Evolutionary conservation across 1,284 basidiomycete species (phyloP).

Genomic region (Meripilus lineatus): DNA sequence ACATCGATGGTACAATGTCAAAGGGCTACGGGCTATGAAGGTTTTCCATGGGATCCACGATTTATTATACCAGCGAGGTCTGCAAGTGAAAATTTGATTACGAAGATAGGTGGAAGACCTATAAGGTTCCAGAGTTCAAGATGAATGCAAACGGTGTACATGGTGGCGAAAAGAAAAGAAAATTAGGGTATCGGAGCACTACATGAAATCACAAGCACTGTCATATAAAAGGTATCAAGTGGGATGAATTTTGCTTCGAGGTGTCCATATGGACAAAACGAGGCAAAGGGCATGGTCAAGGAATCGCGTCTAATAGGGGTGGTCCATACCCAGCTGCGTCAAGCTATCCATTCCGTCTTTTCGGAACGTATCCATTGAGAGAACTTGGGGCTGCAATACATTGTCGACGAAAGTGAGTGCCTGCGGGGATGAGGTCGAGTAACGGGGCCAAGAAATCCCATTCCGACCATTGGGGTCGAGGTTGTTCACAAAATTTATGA

Average conservation of each 20-base stretch:
- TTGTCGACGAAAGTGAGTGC: constrained; percentile 20
- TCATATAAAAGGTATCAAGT: not conserved
- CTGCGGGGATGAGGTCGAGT: constrained; percentile 12
- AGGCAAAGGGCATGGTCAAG: not conserved
- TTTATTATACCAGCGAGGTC: too few relatives aligned
- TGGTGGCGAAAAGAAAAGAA: not conserved
- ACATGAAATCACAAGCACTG: too few relatives aligned
- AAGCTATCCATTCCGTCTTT: constrained; percentile 33
- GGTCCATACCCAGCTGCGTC: constrained; percentile 13
- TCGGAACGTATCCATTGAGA: constrained; percentile 29
- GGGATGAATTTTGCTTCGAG: not conserved
- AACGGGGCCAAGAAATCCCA: constrained; percentile 15
- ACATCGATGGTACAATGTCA: too few relatives aligned
- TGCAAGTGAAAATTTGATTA: too few relatives aligned
- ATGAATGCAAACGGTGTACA: not conserved
- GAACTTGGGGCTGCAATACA: constrained; percentile 17
- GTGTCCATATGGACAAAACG: not conserved
- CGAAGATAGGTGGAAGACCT: not conserved
- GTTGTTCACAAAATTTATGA: constrained; percentile 21
- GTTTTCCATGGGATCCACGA: too few relatives aligned
- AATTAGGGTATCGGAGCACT: not conserved
- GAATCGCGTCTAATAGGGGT: not conserved
- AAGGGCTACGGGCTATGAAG: too few relatives aligned
- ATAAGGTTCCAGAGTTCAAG: not conserved
- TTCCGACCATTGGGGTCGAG: constrained; percentile 20